Evolutionary conservation across 495 filamentous ascomycete species (phyloP).

Genomic region (Penicillium macrosclerotiorum): DNA sequence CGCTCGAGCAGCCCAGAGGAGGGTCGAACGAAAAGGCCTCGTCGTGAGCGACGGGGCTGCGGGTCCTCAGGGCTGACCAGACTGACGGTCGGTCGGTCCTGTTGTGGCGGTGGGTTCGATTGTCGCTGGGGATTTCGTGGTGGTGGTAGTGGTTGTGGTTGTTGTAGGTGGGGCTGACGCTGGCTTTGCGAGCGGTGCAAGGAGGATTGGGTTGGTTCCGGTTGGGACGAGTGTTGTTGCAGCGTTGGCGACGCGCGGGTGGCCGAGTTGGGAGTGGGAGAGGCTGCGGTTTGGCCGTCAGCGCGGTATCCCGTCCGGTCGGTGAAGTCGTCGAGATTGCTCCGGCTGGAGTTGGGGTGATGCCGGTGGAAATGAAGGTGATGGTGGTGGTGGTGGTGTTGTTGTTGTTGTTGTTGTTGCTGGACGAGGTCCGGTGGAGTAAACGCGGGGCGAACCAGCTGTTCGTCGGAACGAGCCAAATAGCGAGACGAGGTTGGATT

Average conservation of each 20-base stretch:
- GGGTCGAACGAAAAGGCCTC: slow-evolving; percentile 16
- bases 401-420: not conserved
- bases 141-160: too few species aligned
- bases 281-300: too few species aligned
- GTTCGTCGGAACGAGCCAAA: slow-evolving; percentile 34
- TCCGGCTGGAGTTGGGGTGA: too few species aligned
- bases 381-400: slow-evolving; percentile 7
- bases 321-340: slow-evolving; percentile 17
- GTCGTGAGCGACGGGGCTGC: slow-evolving; percentile 18
- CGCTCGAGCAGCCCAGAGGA: slow-evolving; percentile 24
- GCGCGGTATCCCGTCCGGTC: too few species aligned
- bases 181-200: slow-evolving; percentile 33
- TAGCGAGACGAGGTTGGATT: slow-evolving; percentile 16
- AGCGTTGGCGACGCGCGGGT: slow-evolving; percentile 1
- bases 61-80: slow-evolving; percentile 17
- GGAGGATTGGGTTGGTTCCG: slow-evolving; percentile 18
- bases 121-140: too few species aligned
- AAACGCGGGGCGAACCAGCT: slow-evolving; percentile 26
- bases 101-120: too few species aligned
- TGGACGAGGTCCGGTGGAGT: slow-evolving; percentile 19
- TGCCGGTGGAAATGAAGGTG: too few species aligned
- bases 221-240: slow-evolving; percentile 3
- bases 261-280: slow-evolving; percentile 4
- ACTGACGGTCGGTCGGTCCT: slow-evolving; percentile 27
- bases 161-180: slow-evolving; percentile 23